Evolutionary conservation across 2,329 filamentous ascomycete genomes (phyloP).

Genomic region (Fusarium bactridioides): DNA sequence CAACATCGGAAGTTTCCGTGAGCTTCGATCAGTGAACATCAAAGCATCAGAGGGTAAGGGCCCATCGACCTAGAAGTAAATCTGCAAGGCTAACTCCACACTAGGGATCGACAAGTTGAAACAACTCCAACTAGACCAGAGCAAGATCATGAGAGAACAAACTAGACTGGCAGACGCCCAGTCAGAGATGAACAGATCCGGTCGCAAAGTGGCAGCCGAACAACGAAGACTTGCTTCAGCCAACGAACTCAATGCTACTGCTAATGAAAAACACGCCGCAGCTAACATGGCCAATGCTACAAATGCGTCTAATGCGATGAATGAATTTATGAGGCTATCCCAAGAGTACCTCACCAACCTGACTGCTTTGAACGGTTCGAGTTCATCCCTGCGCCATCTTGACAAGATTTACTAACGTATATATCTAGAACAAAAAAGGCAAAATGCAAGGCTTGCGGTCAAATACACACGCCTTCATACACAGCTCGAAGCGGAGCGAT

Average conservation of each 20-base stretch:
- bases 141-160: neutral
- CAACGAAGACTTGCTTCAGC: neutral
- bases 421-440: neutral
- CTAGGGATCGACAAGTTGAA: neutral
- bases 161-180: neutral
- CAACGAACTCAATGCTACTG: neutral
- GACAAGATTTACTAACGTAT: rapidly evolving
- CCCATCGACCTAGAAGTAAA: rapidly evolving
- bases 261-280: neutral
- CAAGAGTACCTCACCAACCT: neutral
- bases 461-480: neutral
- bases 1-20: neutral
- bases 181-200: neutral
- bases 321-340: neutral
- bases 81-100: neutral
- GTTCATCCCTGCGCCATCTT: rapidly evolving
- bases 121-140: neutral
- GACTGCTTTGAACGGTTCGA: neutral
- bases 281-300: neutral
- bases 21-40: neutral
- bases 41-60: neutral
- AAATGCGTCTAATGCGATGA: neutral
- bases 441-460: neutral
- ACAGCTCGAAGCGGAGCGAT: neutral
- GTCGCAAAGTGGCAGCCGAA: rapidly evolving